Evolutionary conservation across 1,139 yeast species (phyloP).

Genomic region (Pichia terricola): DNA sequence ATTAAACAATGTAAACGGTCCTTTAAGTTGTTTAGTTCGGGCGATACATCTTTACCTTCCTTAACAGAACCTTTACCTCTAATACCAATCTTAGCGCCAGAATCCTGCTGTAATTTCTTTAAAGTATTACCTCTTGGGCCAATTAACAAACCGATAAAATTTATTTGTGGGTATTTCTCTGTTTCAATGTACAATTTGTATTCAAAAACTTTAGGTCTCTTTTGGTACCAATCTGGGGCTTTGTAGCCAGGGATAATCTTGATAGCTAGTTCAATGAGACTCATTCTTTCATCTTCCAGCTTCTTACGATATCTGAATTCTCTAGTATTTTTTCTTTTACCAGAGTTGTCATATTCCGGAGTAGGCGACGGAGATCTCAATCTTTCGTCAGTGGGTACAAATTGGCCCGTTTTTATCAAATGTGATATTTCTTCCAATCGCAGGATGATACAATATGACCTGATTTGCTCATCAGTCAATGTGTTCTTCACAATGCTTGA

Average conservation of each 20-base stretch:
- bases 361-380: conserved; percentile 80
- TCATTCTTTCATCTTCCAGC: conserved; percentile 72
- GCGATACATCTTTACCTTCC: conserved; percentile 63
- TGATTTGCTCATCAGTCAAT: conserved; percentile 77
- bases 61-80: conserved; percentile 94
- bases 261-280: conserved; percentile 64
- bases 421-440: conserved; percentile 65
- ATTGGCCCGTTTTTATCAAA: too few relatives aligned
- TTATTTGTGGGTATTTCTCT: conserved; percentile 81
- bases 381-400: conserved; percentile 17
- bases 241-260: conserved; percentile 65
- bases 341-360: conserved; percentile 75
- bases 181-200: conserved; percentile 85
- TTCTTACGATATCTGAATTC: conserved; percentile 54
- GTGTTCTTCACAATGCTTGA: conserved; percentile 22
- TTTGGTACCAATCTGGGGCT: conserved; percentile 69
- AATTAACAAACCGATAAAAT: conserved; percentile 79
- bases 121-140: conserved; percentile 96
- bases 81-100: conserved; percentile 80
- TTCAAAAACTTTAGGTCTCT: conserved; percentile 49
- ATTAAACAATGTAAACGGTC: conserved; percentile 88
- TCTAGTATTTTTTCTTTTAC: conserved; percentile 78
- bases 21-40: conserved; percentile 40
- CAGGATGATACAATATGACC: conserved; percentile 65
- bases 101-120: conserved; percentile 66